These are phyloP conservation scores for Seiridium unicorne DNA, from an alignment of 2,329 filamentous ascomycete genomes.

Conservation along the genomic window DNA sequence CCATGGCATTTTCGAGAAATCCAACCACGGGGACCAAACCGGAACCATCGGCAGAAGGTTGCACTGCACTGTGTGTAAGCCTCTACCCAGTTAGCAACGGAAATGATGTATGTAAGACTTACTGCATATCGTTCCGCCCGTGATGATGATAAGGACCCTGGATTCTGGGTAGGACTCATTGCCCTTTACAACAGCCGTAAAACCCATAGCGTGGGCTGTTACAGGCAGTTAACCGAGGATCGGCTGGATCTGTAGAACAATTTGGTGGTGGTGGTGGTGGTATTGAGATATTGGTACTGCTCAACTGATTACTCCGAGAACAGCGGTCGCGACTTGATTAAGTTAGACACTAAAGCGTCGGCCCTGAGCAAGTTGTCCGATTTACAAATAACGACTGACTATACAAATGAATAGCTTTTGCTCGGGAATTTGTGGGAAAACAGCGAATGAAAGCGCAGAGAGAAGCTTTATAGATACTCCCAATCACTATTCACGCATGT, in stretches of 20 bases:
- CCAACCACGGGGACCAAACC: conserved; percentile 78
- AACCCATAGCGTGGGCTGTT: conserved; percentile 18
- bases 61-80: conserved; percentile 46
- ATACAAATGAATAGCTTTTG: too few species aligned
- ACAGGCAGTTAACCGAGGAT: too few species aligned
- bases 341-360: background rate
- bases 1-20: conserved; percentile 81
- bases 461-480: too few species aligned
- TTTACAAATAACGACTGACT: too few species aligned
- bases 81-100: background rate
- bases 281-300: too few species aligned
- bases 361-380: background rate
- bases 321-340: background rate
- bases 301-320: background rate
- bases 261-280: too few species aligned
- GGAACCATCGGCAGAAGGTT: conserved; percentile 61
- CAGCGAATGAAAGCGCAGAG: too few species aligned
- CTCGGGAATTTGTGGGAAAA: too few species aligned
- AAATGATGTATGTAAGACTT: background rate
- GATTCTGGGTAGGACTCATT: conserved; percentile 61
- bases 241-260: too few species aligned
- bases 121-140: conserved; percentile 66
- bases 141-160: conserved; percentile 85
- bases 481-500: too few species aligned
- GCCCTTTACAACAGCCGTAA: conserved; percentile 18